Evolutionary conservation across 225 moss, liverwort and hornwort species (phyloP).

Genomic region (Lunularia cruciata): DNA sequence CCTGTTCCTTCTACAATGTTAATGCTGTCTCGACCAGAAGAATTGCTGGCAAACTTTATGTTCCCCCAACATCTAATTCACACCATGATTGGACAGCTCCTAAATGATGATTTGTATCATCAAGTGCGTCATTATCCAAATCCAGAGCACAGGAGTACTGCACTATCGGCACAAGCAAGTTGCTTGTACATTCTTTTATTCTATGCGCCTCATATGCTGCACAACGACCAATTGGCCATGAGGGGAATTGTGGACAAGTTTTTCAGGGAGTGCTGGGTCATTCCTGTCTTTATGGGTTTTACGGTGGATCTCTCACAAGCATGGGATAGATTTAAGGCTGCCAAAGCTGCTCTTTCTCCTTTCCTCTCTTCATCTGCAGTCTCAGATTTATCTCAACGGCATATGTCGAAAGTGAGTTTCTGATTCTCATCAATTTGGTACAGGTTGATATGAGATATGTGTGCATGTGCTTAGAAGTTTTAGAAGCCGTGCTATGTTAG

Average conservation of each 20-base stretch:
- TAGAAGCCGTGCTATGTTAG: not conserved
- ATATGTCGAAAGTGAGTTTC: conserved; percentile 55
- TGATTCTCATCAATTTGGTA: too few relatives aligned
- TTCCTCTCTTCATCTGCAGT: conserved; percentile 48
- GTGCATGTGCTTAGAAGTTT: too few relatives aligned
- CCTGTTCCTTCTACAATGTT: conserved; percentile 65
- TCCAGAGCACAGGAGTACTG: conserved; percentile 86
- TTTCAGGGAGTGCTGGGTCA: conserved; percentile 79
- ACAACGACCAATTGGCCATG: conserved; percentile 73
- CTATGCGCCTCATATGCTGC: conserved; percentile 73
- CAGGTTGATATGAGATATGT: too few relatives aligned
- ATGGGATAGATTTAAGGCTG: conserved; percentile 93
- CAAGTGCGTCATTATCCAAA: conserved; percentile 93
- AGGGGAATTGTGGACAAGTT: conserved; percentile 93
- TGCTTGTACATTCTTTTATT: conserved; percentile 76
- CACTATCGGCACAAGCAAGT: conserved; percentile 75
- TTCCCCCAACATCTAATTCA: conserved; percentile 72
- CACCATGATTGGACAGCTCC: conserved; percentile 65
- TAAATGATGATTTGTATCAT: conserved; percentile 88
- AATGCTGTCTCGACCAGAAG: conserved; percentile 62
- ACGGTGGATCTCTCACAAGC: conserved; percentile 79
- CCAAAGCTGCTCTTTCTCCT: conserved; percentile 71
- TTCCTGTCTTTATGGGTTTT: conserved; percentile 92
- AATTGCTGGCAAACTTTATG: conserved; percentile 72
- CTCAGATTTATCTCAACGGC: conserved; percentile 54